A percentile compares a stretch with the other conserved stretches of the same genome.
Conservation (phyloP, 2,329 filamentous ascomycete species). For the Colletotrichum sp. region DNA sequence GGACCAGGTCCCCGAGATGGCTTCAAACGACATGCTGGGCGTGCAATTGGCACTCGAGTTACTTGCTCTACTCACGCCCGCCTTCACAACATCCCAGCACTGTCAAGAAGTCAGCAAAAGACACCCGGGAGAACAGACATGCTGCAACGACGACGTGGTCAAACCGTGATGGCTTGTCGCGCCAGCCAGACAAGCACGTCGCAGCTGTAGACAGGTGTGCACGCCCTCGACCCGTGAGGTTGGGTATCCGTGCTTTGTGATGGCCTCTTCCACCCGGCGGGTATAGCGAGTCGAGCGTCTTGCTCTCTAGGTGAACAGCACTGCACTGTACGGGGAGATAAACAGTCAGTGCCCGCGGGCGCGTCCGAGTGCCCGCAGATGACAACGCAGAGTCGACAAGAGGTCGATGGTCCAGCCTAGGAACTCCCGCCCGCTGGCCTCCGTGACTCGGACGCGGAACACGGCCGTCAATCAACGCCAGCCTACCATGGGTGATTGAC, state of each 20-base stretch:
- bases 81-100: neutral
- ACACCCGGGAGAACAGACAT: neutral
- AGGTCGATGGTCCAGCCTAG: neutral
- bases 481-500: neutral
- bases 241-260: neutral
- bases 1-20: neutral
- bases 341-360: neutral
- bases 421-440: neutral
- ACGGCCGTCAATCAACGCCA: neutral
- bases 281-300: neutral
- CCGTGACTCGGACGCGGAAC: neutral
- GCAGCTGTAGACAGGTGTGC: neutral
- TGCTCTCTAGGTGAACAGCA: neutral
- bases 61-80: neutral
- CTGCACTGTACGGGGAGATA: neutral
- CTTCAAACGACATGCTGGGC: neutral
- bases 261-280: neutral
- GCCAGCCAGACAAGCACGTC: neutral
- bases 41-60: neutral
- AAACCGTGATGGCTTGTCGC: neutral
- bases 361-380: neutral
- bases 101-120: neutral
- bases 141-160: neutral
- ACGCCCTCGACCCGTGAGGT: neutral
- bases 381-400: neutral